These are phyloP conservation scores for Clavaria fumosa DNA, from an alignment of 768 basidiomycete species.

Conservation along the genomic window DNA sequence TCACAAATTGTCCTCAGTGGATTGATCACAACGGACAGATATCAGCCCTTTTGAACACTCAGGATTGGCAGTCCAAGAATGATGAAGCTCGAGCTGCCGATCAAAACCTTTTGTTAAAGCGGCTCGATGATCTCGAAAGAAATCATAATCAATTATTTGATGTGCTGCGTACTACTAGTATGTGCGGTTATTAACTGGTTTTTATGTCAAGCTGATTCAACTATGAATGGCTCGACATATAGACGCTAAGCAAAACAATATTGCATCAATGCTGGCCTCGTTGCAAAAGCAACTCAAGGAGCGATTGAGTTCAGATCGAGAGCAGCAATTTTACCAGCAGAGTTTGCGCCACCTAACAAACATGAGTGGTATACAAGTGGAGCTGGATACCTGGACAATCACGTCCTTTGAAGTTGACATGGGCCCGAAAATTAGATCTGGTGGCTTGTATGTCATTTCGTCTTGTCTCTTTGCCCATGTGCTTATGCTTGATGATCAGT, in stretches of 20 bases:
- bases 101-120: neutral
- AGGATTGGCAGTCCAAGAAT: neutral
- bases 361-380: slow-evolving; percentile 10
- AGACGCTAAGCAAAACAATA: slow-evolving; percentile 7
- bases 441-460: slow-evolving; percentile 14
- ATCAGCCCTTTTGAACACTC: neutral
- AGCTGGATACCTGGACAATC: slow-evolving; percentile 14
- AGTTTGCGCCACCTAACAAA: slow-evolving; percentile 10
- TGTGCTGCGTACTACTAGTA: neutral
- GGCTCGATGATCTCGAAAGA: neutral
- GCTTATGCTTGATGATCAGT: slow-evolving; percentile 4
- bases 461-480: neutral
- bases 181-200: neutral
- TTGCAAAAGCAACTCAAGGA: slow-evolving; percentile 10
- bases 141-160: neutral
- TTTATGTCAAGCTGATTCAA: too few species aligned
- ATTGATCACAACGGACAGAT: too few species aligned
- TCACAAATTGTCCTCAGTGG: too few species aligned
- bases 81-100: slow-evolving; percentile 2
- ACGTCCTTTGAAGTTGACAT: slow-evolving; percentile 16
- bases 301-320: slow-evolving; percentile 2
- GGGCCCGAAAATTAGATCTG: slow-evolving; percentile 13
- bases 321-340: slow-evolving; percentile 10
- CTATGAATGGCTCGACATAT: neutral
- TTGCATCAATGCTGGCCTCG: slow-evolving; percentile 13